Evolutionary conservation across 1,284 basidiomycete genomes (phyloP), one percentile per base, ranked within the genome.

Genomic region (Naganishia sp.): DNA sequence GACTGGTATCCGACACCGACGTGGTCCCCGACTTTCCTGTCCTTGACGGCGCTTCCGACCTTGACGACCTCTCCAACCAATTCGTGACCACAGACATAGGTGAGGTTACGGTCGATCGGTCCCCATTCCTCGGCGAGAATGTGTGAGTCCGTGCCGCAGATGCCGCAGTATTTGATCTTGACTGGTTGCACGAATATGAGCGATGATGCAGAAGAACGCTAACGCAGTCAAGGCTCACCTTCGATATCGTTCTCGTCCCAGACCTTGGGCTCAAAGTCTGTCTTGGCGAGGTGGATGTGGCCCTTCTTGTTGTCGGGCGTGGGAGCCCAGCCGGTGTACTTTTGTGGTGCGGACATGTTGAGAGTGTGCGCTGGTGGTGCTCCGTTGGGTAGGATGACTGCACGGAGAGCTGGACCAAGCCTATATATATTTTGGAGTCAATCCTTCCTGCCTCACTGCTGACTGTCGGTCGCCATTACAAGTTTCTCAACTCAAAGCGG

Each of bases 51-150:
- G 65, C 72, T 72, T 31, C 80, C 80, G 17, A 79, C 78, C 17
- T 72, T 70, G 21, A 77, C 73, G 41, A 79, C 82, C 25, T 69
- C 72, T 60, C 82, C 82, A 52, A 83, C 77, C 67, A 83, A 81
- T 74, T 83, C 83, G 74, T 84, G 82, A 17, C 82, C 82, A 11
- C 79, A 73, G 17, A 74, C 72, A 3, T 63, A 66, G 25, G 68
- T 68, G 41, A 61, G 69, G 23, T 66, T 45, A 23, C 62, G 46
- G 28, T n/a, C 54, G 49, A 43, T 53, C 51, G 53, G 50, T 6
- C 54, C 56, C 58, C 42, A 39, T 28, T 60, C 28, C 23, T 25
- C 63, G 21, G 23, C 21, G 18, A 60, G 35, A 15, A 45, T 17
- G 21, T 46, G 31, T 42, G 46, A 17, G 53, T 25, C 50, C 23